Percentiles rank a stretch among this genome's conserved stretches.
Conservation (phyloP, 306 rosid genomes). For the Begonia loranthoides region DNA sequence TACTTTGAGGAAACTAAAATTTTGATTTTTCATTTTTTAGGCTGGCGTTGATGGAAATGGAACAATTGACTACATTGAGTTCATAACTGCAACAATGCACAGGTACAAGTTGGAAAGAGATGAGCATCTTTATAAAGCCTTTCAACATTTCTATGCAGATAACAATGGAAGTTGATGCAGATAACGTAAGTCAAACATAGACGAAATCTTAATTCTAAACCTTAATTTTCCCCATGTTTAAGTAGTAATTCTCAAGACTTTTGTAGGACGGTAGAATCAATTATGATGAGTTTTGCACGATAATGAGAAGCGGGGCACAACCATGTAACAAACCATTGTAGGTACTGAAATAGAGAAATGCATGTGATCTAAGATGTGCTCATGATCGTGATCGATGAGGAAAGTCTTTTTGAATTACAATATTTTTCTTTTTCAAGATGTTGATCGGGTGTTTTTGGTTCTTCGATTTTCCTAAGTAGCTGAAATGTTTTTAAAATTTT, state of each 20-base stretch:
- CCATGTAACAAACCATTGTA: slow-evolving; percentile 49
- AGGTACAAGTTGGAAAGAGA: slow-evolving; percentile 70
- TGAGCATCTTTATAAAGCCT: slow-evolving; percentile 72
- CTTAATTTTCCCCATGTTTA: no score
- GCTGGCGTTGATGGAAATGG: slow-evolving; percentile 93
- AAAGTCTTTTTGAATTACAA: no score
- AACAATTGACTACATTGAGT: slow-evolving; percentile 69
- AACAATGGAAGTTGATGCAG: slow-evolving; percentile 79
- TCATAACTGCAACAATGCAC: slow-evolving; percentile 88
- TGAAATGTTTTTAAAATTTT: no score
- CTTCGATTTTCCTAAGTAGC: no score
- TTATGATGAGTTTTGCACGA: slow-evolving; percentile 68
- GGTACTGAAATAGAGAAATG: no score
- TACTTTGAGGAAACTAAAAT: no score
- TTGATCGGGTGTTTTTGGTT: no score
- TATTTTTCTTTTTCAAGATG: no score
- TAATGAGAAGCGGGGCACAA: slow-evolving; percentile 88
- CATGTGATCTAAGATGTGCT: no score
- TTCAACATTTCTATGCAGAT: slow-evolving; percentile 65
- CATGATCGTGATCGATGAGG: no score
- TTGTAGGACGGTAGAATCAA: slow-evolving; percentile 83
- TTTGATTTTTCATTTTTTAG: slow-evolving; percentile 17
- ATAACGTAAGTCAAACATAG: slow-evolving; percentile 37
- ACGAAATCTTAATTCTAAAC: no score
- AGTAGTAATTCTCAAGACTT: no score